Conservation (phyloP, 352 stramenopile species). For the Blastocystis sp. region DNA sequence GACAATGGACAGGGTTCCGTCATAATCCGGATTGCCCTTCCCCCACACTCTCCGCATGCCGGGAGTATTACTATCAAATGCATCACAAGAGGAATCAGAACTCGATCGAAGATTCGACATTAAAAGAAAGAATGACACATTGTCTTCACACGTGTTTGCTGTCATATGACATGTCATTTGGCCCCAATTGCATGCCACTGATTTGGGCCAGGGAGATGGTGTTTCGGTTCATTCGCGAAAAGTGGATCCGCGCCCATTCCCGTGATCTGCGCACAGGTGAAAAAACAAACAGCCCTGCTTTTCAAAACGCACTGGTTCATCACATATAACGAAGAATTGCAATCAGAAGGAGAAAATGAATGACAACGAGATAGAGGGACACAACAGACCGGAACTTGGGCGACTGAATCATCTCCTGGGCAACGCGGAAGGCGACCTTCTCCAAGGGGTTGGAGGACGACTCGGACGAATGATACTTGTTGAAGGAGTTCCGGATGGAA, state of each 20-base stretch:
- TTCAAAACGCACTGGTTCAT: too few species aligned
- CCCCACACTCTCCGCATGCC: slow-evolving; percentile 36
- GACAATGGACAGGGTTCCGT: slow-evolving; percentile 79
- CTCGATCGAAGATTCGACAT: slow-evolving; percentile 1
- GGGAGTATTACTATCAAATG: not conserved
- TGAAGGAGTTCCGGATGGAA: not conserved
- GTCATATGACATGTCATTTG: too few species aligned
- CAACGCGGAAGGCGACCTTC: slow-evolving; percentile 1
- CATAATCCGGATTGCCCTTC: slow-evolving; percentile 69
- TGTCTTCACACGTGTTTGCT: not conserved
- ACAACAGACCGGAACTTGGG: not conserved
- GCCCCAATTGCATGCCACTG: too few species aligned
- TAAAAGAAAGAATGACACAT: not conserved
- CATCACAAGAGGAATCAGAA: not conserved
- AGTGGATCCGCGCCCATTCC: too few species aligned
- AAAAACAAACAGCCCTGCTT: too few species aligned
- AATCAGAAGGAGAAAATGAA: slow-evolving; percentile 29
- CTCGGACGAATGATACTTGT: slow-evolving; percentile 51
- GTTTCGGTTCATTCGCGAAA: too few species aligned
- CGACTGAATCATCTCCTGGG: slow-evolving; percentile 24
- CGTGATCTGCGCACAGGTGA: too few species aligned
- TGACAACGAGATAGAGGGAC: slow-evolving; percentile 3
- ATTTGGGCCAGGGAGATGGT: too few species aligned
- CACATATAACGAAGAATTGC: not conserved
- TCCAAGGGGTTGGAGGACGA: slow-evolving; percentile 30